Evolutionary conservation across 2,329 filamentous ascomycete genomes (phyloP), one percentile per base, ranked within the genome.

Genomic region (Paramyrothecium sp.): DNA sequence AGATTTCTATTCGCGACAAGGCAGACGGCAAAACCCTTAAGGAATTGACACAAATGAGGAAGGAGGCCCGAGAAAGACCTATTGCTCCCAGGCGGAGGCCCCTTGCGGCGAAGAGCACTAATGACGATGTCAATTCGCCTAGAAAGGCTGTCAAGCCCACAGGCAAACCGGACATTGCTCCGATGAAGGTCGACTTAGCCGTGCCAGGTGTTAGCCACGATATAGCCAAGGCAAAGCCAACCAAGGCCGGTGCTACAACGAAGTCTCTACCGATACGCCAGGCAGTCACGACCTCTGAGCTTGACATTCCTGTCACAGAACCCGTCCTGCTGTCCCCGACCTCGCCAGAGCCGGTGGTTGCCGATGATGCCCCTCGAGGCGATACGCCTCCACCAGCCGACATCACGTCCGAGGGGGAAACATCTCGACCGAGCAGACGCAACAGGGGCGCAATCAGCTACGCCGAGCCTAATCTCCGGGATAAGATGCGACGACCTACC

Each of bases 401-500:
- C 61, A 81, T 88, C 38, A 82, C 80, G 8, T 75, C 73, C 8
- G 78, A 72, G 38, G 80, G 82, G 53, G 83, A 89, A 63, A 82
- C 82, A 26, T 79, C 83, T 26, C 82, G 91, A 49, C 83, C 85
- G 21, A 89, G 87, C 63, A 80, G 91, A 62, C 83, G 91, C 61
- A 84, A 85, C 51, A 81, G 89, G 65, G 76, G 84, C 12, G 81
- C 86, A 53, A 83, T 95, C 60, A 94, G 89, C 75, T 95, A 95
- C 70, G 89, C 90, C 12, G 90, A 94, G 70, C 91, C 91, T 1
- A 94, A 90, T 66, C 78, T 95, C 47, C 83, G 89, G 60, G 89
- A 88, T 68, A 95, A 95, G 75, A 93, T 95, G 90, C 84, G 91
- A 58, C 83, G 91, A 58, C 90, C 91, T 21, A 90, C 88, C 1